Conservation (phyloP, 257 asterid species). For the Cordia subcordata region DNA sequence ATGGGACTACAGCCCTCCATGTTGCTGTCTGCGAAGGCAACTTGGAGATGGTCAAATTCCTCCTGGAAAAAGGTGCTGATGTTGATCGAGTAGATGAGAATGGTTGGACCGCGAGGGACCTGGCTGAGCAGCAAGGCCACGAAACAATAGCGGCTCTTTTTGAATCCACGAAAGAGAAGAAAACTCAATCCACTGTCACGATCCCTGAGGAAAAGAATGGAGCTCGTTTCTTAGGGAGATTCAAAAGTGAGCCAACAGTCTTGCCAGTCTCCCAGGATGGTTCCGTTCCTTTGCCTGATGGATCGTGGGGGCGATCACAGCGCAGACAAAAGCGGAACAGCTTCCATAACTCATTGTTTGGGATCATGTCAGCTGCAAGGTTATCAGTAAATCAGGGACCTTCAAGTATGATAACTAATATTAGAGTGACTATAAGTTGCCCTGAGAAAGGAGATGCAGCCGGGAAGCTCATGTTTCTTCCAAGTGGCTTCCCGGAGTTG, state of each 20-base stretch:
- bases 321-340: slow-evolving; percentile 48
- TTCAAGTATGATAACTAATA: neutral
- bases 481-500: neutral
- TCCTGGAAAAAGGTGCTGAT: slow-evolving; percentile 41
- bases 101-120: slow-evolving; percentile 45
- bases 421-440: slow-evolving; percentile 9
- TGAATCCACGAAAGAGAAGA: slow-evolving; percentile 15
- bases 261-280: slow-evolving; percentile 6
- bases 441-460: slow-evolving; percentile 12
- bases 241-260: slow-evolving; percentile 36
- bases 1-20: slow-evolving; percentile 38
- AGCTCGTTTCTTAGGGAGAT: slow-evolving; percentile 43
- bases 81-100: slow-evolving; percentile 24
- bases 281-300: slow-evolving; percentile 28
- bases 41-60: slow-evolving; percentile 37
- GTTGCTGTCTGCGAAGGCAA: slow-evolving; percentile 50
- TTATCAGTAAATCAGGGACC: slow-evolving; percentile 23
- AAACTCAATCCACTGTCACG: slow-evolving; percentile 4
- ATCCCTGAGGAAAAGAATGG: slow-evolving; percentile 22
- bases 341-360: slow-evolving; percentile 68
- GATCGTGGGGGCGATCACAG: slow-evolving; percentile 44
- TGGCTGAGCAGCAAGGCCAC: slow-evolving; percentile 59
- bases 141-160: slow-evolving; percentile 41
- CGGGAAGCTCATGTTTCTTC: slow-evolving; percentile 5
- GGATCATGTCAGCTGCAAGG: slow-evolving; percentile 69